Conservation (phyloP, 371 early-diverging fungal genomes). For the Mucor plumbeus region DNA sequence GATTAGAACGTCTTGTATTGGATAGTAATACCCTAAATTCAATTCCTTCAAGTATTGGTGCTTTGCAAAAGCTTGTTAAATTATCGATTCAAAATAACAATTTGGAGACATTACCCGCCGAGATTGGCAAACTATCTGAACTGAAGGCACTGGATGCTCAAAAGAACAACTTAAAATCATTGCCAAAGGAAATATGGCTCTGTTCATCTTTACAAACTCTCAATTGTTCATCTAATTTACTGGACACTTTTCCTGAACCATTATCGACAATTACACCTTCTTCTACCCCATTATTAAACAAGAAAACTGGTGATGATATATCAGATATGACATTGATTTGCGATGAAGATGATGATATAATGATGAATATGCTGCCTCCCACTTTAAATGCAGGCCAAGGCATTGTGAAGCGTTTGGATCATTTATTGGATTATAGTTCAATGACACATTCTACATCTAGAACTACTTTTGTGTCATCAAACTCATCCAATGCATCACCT, state of each 20-base stretch:
- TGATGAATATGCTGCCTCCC: constrained; percentile 17
- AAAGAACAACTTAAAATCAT: constrained; percentile 70
- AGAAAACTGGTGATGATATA: background rate
- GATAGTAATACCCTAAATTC: constrained; percentile 79
- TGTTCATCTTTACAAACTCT: constrained; percentile 76
- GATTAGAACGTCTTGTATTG: constrained; percentile 67
- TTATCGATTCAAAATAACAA: constrained; percentile 73
- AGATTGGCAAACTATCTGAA: constrained; percentile 40
- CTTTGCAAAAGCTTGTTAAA: constrained; percentile 54
- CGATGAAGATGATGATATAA: constrained; percentile 7
- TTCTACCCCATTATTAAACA: background rate
- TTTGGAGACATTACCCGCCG: constrained; percentile 44
- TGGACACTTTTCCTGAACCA: constrained; percentile 55
- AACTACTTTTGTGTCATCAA: background rate
- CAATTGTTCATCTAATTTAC: constrained; percentile 75
- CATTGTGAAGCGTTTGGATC: constrained; percentile 25
- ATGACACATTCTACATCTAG: background rate
- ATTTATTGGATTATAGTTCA: constrained; percentile 12
- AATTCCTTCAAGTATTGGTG: constrained; percentile 73
- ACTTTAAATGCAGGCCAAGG: constrained; percentile 34
- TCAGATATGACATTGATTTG: background rate
- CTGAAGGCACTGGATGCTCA: constrained; percentile 47
- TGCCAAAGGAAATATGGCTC: constrained; percentile 90
- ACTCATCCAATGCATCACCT: background rate
- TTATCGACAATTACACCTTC: constrained; percentile 7